phyloP scores from a whole-genome alignment of 345 rosid species.

The Corchorus capsularis region DNA sequence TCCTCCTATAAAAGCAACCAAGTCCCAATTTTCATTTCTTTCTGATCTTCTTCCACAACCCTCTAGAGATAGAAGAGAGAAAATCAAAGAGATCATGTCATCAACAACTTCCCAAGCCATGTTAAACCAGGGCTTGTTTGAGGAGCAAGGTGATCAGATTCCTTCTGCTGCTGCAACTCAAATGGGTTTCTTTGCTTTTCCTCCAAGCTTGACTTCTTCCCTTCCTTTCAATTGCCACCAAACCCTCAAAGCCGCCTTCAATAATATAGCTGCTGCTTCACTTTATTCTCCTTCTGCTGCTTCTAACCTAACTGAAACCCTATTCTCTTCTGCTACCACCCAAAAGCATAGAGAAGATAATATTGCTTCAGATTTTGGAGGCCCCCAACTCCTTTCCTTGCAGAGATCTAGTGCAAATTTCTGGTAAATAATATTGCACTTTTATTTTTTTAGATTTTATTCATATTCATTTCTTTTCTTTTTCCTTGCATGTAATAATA shows the following conservation, averaged over 20 bases:
- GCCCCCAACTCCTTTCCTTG: slow-evolving; percentile 50
- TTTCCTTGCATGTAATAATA: neutral
- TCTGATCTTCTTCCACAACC: slow-evolving; percentile 32
- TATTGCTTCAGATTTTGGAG: slow-evolving; percentile 32
- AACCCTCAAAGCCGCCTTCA: slow-evolving; percentile 33
- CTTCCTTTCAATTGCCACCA: slow-evolving; percentile 45
- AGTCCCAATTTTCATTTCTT: slow-evolving; percentile 1
- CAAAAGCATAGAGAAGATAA: slow-evolving; percentile 40
- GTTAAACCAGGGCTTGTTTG: slow-evolving; percentile 55
- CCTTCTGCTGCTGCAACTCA: slow-evolving; percentile 26
- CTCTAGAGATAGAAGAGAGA: slow-evolving; percentile 28
- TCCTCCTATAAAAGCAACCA: neutral
- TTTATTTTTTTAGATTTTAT: neutral
- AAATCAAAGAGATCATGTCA: slow-evolving; percentile 44
- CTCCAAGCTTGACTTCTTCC: slow-evolving; percentile 34
- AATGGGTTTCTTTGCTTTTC: slow-evolving; percentile 62
- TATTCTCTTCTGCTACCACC: slow-evolving; percentile 40
- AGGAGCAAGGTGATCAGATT: slow-evolving; percentile 46
- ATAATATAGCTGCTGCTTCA: slow-evolving; percentile 33
- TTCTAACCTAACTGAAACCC: slow-evolving; percentile 57
- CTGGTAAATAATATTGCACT: slow-evolving; percentile 45
- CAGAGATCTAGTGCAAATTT: slow-evolving; percentile 65
- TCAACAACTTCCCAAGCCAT: slow-evolving; percentile 50
- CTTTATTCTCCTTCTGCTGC: slow-evolving; percentile 8
- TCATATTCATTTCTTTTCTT: neutral